phyloP scores from a whole-genome alignment of 257 asterid species.

The Perilla frutescens region DNA sequence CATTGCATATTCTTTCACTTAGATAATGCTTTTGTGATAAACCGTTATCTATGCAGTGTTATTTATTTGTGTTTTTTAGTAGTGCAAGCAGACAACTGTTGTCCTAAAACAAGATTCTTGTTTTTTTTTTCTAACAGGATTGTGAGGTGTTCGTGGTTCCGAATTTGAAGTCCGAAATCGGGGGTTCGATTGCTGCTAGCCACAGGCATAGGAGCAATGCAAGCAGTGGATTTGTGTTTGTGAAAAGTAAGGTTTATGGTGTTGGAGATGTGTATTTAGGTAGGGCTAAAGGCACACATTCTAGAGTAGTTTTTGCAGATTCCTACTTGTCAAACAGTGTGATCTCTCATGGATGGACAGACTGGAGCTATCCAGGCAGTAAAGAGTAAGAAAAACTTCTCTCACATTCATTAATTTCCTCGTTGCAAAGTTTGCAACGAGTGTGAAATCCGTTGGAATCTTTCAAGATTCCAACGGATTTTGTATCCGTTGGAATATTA shows the following conservation, averaged over 20 bases:
- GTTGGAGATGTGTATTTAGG: conserved; percentile 65
- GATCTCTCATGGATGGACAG: conserved; percentile 74
- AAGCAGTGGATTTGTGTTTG: conserved; percentile 72
- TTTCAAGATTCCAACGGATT: too few relatives aligned
- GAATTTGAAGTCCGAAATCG: conserved; percentile 49
- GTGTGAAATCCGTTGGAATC: too few relatives aligned
- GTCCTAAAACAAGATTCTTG: background rate
- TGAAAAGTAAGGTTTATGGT: conserved; percentile 73
- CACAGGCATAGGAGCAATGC: conserved; percentile 57
- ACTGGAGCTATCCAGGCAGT: conserved; percentile 55
- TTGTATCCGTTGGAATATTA: too few relatives aligned
- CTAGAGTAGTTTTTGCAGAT: conserved; percentile 73
- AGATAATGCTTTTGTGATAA: too few relatives aligned
- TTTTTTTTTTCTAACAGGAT: conserved; percentile 43
- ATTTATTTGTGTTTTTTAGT: too few relatives aligned
- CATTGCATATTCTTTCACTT: too few relatives aligned
- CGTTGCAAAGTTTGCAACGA: too few relatives aligned
- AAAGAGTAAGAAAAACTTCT: conserved; percentile 53
- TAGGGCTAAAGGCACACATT: conserved; percentile 69
- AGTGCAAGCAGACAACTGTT: too few relatives aligned
- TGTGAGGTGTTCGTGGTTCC: conserved; percentile 73
- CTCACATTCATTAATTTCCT: background rate
- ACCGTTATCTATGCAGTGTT: too few relatives aligned
- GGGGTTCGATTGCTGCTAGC: conserved; percentile 76
- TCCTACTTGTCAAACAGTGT: conserved; percentile 71